phyloP scores from a whole-genome alignment of 1,284 basidiomycete species.

The Austroboletus niveus region DNA sequence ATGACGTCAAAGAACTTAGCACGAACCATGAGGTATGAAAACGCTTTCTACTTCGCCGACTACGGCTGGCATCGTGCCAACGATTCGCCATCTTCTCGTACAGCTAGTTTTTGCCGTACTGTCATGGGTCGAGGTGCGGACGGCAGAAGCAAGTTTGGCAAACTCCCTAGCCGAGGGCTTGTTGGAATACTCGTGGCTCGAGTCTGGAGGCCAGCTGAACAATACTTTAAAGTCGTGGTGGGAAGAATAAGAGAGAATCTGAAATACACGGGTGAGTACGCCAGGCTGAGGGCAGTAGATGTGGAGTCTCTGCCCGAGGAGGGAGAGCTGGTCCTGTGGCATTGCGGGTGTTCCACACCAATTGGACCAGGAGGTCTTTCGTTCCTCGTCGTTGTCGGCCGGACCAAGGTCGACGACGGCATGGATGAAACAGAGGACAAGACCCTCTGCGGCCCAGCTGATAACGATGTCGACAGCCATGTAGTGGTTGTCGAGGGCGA shows the following conservation, averaged over 20 bases:
- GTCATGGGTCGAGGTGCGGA: conserved; percentile 60
- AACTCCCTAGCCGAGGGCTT: conserved; percentile 80
- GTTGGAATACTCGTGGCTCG: conserved; percentile 39
- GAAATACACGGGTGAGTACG: conserved; percentile 70
- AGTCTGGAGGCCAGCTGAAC: conserved; percentile 87
- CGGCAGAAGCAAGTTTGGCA: conserved; percentile 76
- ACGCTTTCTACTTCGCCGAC: conserved; percentile 81
- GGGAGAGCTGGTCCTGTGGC: conserved; percentile 51
- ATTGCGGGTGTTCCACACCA: conserved; percentile 86
- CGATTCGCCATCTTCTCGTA: conserved; percentile 86
- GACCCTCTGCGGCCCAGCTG: conserved; percentile 89
- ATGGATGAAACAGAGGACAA: conserved; percentile 95
- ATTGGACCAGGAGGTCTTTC: conserved; percentile 86
- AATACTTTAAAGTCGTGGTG: conserved; percentile 58
- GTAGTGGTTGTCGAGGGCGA: conserved; percentile 76
- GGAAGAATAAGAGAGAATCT: conserved; percentile 63
- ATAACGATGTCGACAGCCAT: conserved; percentile 91
- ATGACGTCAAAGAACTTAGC: conserved; percentile 33
- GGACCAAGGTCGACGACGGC: conserved; percentile 76
- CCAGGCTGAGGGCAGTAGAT: conserved; percentile 49
- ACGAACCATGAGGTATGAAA: conserved; percentile 89
- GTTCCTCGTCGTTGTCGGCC: conserved; percentile 77
- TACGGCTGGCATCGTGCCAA: conserved; percentile 67
- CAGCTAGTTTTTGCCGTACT: conserved; percentile 88
- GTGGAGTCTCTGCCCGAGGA: conserved; percentile 58